Percentiles rank a stretch among this genome's conserved stretches.
Conservation (phyloP, 768 basidiomycete species). For the Cystofilobasidium bisporidii region DNA sequence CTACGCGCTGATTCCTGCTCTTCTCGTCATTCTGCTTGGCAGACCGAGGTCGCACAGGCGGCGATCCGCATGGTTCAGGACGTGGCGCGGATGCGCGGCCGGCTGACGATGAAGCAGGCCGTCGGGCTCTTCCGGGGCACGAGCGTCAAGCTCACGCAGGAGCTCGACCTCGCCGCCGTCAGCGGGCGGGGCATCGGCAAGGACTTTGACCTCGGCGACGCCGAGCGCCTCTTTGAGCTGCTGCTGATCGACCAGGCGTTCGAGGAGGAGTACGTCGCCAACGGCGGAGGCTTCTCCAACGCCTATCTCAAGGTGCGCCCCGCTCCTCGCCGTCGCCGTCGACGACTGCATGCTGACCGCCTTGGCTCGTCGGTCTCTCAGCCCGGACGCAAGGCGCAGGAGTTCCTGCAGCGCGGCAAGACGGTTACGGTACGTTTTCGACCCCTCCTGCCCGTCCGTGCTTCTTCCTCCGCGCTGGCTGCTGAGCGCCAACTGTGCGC, state of each 20-base stretch:
- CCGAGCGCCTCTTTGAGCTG: slow-evolving; percentile 58
- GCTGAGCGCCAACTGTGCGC: slow-evolving; percentile 1
- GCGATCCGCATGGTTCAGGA: slow-evolving; percentile 53
- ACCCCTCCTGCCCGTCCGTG: not conserved
- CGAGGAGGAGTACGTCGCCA: slow-evolving; percentile 46
- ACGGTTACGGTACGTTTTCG: slow-evolving; percentile 5
- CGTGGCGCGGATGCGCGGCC: slow-evolving; percentile 44
- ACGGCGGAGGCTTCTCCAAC: slow-evolving; percentile 41
- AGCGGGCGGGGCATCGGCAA: slow-evolving; percentile 47
- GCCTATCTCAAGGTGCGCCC: slow-evolving; percentile 39
- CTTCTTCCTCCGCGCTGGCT: not conserved
- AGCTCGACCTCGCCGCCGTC: slow-evolving; percentile 47
- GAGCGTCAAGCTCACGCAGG: slow-evolving; percentile 45
- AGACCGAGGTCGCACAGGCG: slow-evolving; percentile 48
- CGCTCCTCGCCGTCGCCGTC: not conserved
- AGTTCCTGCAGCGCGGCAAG: slow-evolving; percentile 17
- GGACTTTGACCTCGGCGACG: slow-evolving; percentile 48
- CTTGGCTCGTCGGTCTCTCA: not conserved
- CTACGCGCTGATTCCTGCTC: not conserved
- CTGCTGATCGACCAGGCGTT: slow-evolving; percentile 51
- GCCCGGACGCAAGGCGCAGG: slow-evolving; percentile 13
- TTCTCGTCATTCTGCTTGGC: not conserved
- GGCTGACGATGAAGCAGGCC: slow-evolving; percentile 55
- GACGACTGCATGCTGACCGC: not conserved
- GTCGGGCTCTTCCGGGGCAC: slow-evolving; percentile 59